Conservation (phyloP, 176 grass and related monocot species). For the Zizania latifolia region DNA sequence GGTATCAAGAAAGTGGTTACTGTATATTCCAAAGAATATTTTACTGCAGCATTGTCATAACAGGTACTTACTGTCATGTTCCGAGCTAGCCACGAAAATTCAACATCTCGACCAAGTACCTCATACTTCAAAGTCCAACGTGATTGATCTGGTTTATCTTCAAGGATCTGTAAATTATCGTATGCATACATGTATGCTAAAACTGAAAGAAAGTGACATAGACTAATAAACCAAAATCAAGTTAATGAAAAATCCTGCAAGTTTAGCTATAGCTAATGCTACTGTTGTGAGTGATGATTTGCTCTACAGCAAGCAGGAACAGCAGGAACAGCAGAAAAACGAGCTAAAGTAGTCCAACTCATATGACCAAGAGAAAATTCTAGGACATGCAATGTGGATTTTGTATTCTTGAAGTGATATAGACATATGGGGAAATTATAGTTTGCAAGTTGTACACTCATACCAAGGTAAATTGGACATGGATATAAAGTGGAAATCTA, state of each 20-base stretch:
- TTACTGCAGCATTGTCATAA: not conserved
- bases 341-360: not conserved
- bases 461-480: not conserved
- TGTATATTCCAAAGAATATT: not conserved
- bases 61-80: constrained; percentile 58
- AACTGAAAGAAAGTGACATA: not conserved
- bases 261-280: not conserved
- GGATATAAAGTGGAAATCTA: not conserved
- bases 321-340: not conserved
- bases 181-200: not conserved
- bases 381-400: not conserved
- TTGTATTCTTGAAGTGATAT: not conserved
- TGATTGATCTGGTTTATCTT: constrained; percentile 89
- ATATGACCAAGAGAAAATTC: constrained; percentile 6
- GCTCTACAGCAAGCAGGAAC: not conserved
- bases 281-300: not conserved
- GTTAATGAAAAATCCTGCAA: not conserved
- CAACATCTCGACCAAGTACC: constrained; percentile 65
- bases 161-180: constrained; percentile 58
- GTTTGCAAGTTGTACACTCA: not conserved
- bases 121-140: constrained; percentile 83
- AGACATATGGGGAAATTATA: not conserved
- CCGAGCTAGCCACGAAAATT: constrained; percentile 95
- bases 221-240: constrained; percentile 3
- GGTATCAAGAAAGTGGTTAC: not conserved